Percentiles rank a stretch among this genome's conserved stretches.
These are phyloP conservation scores for Lasiodiplodia gonubiensis DNA, from an alignment of 2,329 filamentous ascomycete species.

Conservation along the genomic window DNA sequence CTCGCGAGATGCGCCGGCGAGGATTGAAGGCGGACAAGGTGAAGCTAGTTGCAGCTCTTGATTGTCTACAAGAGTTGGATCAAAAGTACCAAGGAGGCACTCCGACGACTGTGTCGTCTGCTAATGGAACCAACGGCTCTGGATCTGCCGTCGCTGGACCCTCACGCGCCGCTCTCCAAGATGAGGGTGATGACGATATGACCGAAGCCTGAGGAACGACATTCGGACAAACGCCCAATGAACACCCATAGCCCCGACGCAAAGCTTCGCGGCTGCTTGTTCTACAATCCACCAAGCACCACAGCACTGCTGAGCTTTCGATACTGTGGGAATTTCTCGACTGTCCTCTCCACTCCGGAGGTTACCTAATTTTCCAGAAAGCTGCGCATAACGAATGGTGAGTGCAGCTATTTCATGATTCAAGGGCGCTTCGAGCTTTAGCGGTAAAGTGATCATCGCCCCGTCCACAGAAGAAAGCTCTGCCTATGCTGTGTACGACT, in stretches of 20 bases:
- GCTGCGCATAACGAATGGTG: not conserved
- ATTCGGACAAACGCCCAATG: not conserved
- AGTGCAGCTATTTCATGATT: not conserved
- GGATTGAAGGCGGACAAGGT: conserved; percentile 37
- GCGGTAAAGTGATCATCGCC: not conserved
- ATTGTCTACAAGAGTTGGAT: conserved; percentile 31
- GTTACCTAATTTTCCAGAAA: not conserved
- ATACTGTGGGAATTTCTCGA: not conserved
- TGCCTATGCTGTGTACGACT: not conserved
- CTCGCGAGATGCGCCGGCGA: conserved; percentile 37
- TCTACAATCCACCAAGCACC: not conserved
- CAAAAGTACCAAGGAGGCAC: conserved; percentile 27
- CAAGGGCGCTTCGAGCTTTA: not conserved
- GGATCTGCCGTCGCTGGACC: not conserved
- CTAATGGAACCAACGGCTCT: not conserved
- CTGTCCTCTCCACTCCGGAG: not conserved
- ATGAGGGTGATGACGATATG: not conserved
- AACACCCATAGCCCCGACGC: not conserved
- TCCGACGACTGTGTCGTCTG: not conserved
- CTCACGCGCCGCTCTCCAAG: not conserved
- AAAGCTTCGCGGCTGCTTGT: not conserved
- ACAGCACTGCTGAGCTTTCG: not conserved
- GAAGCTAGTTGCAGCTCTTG: conserved; percentile 39
- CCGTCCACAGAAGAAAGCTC: not conserved
- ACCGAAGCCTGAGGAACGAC: not conserved